phyloP scores from a whole-genome alignment of 257 asterid genomes.

The Capsicum baccatum region DNA sequence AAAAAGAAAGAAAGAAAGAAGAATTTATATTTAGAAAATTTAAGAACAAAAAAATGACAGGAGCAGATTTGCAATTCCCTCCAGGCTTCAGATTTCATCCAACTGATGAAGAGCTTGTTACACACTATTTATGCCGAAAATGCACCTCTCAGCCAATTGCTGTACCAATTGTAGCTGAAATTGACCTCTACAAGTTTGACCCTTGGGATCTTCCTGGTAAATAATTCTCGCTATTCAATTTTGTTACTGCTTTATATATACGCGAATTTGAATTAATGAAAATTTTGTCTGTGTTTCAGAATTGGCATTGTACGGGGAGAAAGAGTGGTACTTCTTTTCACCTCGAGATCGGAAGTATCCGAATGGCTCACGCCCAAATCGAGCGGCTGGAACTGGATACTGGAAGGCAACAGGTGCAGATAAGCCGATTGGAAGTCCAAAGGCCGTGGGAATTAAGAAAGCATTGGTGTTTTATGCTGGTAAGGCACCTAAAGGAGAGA shows the following conservation, averaged over 20 bases:
- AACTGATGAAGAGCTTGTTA: constrained; percentile 86
- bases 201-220: constrained; percentile 95
- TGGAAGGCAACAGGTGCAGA: constrained; percentile 97
- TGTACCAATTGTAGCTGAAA: constrained; percentile 80
- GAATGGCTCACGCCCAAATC: constrained; percentile 88
- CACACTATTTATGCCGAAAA: constrained; percentile 74
- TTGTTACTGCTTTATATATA: neutral
- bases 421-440: constrained; percentile 81
- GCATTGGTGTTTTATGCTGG: constrained; percentile 89
- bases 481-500: constrained; percentile 84
- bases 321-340: constrained; percentile 92
- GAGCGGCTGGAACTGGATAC: constrained; percentile 86
- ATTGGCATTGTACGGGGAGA: constrained; percentile 80
- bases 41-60: constrained; percentile 34
- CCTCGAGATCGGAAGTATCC: constrained; percentile 91
- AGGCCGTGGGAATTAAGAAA: constrained; percentile 74
- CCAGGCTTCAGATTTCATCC: constrained; percentile 95
- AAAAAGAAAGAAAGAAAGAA: neutral
- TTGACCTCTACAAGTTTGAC: constrained; percentile 79
- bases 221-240: neutral
- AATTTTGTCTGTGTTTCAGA: constrained; percentile 42
- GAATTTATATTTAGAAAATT: neutral
- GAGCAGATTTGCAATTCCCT: constrained; percentile 67
- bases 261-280: neutral
- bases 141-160: constrained; percentile 65